Evolutionary conservation across 2,329 filamentous ascomycete genomes (phyloP), one percentile per base, ranked within the genome.

Genomic region (Phialocephala subalpina): DNA sequence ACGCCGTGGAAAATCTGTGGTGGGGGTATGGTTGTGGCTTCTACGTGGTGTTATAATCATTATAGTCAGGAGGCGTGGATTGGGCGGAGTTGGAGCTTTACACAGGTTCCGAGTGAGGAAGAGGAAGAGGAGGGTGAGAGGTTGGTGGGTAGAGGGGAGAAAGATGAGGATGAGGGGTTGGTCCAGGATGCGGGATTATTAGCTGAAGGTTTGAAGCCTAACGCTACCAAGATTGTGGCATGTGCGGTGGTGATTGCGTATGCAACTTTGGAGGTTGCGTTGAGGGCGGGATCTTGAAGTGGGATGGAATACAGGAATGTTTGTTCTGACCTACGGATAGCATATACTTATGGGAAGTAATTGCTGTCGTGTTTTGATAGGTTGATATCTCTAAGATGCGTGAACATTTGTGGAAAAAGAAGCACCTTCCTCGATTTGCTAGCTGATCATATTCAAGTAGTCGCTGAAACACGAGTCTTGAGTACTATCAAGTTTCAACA

Each of bases 1-100:
- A 73, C 68, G 0, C 27, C 65, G 2, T 70, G 64, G 67, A 70
- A 66, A 29, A 58, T 70, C 16, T 65, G 58, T 12, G 71, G 71
- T 7, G 70, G 70, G 5, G 64, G 68, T 25, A 58, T 70, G 18
- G 70, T 73, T 25, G 52, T 60, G 8, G 11, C 67, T 11, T 62
- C 61, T 14, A 72, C 69, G 1, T 69, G 67, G 62, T 69, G 58
- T 27, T 73, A 73, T n/a, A 72, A 72, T 42, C 53, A 69, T 58
- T 73, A 69, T 18, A 71, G 65, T 20, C 64, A 70, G 49, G 29
- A 60, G 35, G 38, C 53, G 1, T 66, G 61, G 68, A 18, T 16
- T 11, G 40, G 11, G 40, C 16, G 40, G 40, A 18, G 40, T 42
- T 42, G 40, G 40, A 42, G 12, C 12, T 42, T 42, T 42, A 42